These are phyloP conservation scores for Neonectria magnoliae DNA, from an alignment of 2,329 filamentous ascomycete genomes.

Conservation along the genomic window DNA sequence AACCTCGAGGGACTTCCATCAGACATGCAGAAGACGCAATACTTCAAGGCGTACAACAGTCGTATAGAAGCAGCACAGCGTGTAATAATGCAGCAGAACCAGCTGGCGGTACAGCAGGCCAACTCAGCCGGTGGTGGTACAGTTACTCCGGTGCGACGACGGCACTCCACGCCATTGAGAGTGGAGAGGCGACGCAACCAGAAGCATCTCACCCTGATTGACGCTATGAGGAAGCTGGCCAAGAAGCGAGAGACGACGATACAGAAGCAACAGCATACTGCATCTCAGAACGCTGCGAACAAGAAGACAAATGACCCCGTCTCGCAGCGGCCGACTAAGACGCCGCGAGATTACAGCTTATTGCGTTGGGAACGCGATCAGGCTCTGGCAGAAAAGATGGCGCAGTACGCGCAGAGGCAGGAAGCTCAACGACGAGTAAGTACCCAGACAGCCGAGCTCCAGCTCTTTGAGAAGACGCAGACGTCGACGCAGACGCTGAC, in stretches of 20 bases:
- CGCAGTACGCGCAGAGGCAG: slow-evolving; percentile 67
- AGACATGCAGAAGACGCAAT: slow-evolving; percentile 95
- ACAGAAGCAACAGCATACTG: slow-evolving; percentile 91
- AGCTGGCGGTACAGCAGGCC: slow-evolving; percentile 62
- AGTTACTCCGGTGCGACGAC: slow-evolving; percentile 61
- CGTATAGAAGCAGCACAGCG: slow-evolving; percentile 70
- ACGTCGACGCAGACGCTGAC: slow-evolving; percentile 40
- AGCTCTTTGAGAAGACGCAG: background rate
- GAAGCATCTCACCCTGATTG: slow-evolving; percentile 87
- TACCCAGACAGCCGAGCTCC: slow-evolving; percentile 19
- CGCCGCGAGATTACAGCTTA: slow-evolving; percentile 89
- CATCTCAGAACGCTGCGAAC: slow-evolving; percentile 77
- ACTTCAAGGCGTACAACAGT: slow-evolving; percentile 80
- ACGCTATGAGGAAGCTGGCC: slow-evolving; percentile 93
- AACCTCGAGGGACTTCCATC: slow-evolving; percentile 88
- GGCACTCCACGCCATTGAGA: slow-evolving; percentile 80
- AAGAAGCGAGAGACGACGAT: slow-evolving; percentile 89
- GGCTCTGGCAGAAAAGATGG: slow-evolving; percentile 68
- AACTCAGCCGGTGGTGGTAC: slow-evolving; percentile 48
- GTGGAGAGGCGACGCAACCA: slow-evolving; percentile 89
- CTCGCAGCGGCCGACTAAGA: slow-evolving; percentile 68
- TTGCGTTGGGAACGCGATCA: slow-evolving; percentile 89
- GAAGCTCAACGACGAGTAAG: slow-evolving; percentile 67
- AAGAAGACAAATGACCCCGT: slow-evolving; percentile 80
- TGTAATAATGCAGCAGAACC: slow-evolving; percentile 63